phyloP scores from a whole-genome alignment of 2,329 filamentous ascomycete genomes.

The Claviceps sp. region DNA sequence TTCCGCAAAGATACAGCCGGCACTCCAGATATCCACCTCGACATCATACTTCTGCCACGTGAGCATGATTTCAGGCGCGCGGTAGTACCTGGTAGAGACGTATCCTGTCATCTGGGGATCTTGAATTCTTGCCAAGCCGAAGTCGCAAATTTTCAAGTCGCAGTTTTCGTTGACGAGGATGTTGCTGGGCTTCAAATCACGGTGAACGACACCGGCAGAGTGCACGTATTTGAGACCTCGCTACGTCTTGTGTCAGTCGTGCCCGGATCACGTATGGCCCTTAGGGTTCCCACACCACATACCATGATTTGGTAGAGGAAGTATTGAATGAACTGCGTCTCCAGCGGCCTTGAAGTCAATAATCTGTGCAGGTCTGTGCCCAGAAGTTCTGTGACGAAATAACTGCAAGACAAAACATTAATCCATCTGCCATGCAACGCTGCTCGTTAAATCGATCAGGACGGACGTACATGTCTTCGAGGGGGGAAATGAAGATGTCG shows the following conservation, averaged over 20 bases:
- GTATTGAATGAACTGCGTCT: constrained; percentile 99
- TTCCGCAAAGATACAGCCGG: constrained; percentile 96
- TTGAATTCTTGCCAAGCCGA: constrained; percentile 91
- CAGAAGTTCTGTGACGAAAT: constrained; percentile 95
- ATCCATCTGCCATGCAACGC: constrained; percentile 6
- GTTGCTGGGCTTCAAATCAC: constrained; percentile 96
- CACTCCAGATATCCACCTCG: constrained; percentile 98
- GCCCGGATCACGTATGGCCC: background rate
- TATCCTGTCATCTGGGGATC: constrained; percentile 99
- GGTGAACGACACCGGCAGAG: constrained; percentile 93
- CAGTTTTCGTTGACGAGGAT: constrained; percentile 99
- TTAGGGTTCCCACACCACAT: constrained; percentile 7
- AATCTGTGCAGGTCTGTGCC: constrained; percentile 94
- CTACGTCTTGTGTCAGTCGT: constrained; percentile 30
- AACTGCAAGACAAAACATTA: constrained; percentile 37
- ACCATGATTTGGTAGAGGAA: constrained; percentile 99
- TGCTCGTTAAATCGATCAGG: background rate
- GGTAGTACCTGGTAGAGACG: constrained; percentile 96
- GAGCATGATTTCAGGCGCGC: constrained; percentile 98
- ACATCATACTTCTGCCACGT: constrained; percentile 99
- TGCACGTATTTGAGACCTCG: constrained; percentile 98
- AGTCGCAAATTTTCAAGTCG: constrained; percentile 98
- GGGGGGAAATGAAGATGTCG: constrained; percentile 98
- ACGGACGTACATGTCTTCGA: constrained; percentile 80
- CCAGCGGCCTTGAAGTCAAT: constrained; percentile 84